Conservation (phyloP, 2,329 filamentous ascomycete species). For the Aspergillus texensis region DNA sequence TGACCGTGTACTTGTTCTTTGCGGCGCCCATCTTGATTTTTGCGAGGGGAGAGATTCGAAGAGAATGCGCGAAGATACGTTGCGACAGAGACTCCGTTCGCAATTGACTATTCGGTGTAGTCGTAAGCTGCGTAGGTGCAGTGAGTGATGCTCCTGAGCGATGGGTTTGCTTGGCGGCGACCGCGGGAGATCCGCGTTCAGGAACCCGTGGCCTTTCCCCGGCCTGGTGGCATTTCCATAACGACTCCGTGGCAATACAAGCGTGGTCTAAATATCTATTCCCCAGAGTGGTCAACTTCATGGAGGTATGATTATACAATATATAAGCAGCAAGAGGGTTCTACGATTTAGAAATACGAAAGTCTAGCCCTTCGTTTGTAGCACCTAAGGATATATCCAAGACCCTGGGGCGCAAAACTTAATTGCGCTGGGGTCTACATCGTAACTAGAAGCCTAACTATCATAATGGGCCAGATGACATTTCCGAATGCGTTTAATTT, state of each 20-base stretch:
- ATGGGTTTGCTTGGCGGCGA: slow-evolving; percentile 4
- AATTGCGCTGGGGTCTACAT: too few species aligned
- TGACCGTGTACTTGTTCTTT: slow-evolving; percentile 89
- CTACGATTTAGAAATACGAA: too few species aligned
- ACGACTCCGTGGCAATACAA: not conserved
- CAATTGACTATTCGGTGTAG: not conserved
- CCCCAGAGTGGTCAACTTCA: too few species aligned
- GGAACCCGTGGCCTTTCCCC: slow-evolving; percentile 15
- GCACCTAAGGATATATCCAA: too few species aligned
- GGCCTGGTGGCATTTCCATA: not conserved
- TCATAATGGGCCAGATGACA: not conserved
- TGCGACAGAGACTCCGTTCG: not conserved
- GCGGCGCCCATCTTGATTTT: slow-evolving; percentile 37
- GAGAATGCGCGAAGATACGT: not conserved
- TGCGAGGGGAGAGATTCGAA: not conserved
- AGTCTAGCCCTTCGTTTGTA: too few species aligned
- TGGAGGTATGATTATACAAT: too few species aligned
- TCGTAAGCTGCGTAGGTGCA: slow-evolving; percentile 4
- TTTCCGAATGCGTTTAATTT: not conserved
- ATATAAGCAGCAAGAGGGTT: too few species aligned
- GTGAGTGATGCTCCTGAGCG: slow-evolving; percentile 10
- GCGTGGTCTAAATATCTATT: too few species aligned
- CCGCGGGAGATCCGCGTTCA: slow-evolving; percentile 17
- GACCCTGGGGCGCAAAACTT: too few species aligned
- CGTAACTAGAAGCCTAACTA: not conserved